These are phyloP conservation scores for Metarhizium sp. DNA, from an alignment of 2,329 filamentous ascomycete genomes.

Conservation along the genomic window DNA sequence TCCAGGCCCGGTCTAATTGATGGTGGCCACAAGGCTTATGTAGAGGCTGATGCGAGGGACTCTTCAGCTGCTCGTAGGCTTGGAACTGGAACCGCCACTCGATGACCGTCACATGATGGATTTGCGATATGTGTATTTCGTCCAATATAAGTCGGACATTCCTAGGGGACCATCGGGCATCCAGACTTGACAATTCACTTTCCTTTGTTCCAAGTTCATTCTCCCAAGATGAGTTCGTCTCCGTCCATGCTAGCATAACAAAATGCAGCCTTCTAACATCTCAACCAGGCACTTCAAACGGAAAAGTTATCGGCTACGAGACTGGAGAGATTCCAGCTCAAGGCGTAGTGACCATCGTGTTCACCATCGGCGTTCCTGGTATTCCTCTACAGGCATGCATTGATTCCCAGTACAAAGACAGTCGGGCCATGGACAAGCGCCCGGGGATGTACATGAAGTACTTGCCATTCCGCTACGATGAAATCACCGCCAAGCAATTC, in stretches of 20 bases:
- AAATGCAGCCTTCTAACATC: neutral
- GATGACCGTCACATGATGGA: too few relatives aligned
- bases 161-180: too few relatives aligned
- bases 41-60: neutral
- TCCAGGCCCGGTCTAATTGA: neutral
- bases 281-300: neutral
- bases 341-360: neutral
- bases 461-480: conserved; percentile 7
- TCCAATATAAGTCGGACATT: too few relatives aligned
- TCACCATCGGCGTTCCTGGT: neutral
- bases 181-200: too few relatives aligned
- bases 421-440: conserved; percentile 6
- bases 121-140: too few relatives aligned
- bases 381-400: conserved; percentile 6
- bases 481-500: conserved; percentile 7
- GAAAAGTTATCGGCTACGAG: conserved; percentile 2
- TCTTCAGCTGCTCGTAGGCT: too few relatives aligned
- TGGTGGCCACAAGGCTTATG: neutral
- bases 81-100: too few relatives aligned
- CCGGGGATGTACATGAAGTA: conserved; percentile 10
- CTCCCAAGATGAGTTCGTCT: neutral
- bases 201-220: too few relatives aligned
- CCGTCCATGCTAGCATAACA: neutral
- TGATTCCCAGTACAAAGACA: conserved; percentile 7
- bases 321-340: conserved; percentile 1